These are phyloP conservation scores for Piper longum DNA, from an alignment of 164 flowering plant species.

Conservation along the genomic window DNA sequence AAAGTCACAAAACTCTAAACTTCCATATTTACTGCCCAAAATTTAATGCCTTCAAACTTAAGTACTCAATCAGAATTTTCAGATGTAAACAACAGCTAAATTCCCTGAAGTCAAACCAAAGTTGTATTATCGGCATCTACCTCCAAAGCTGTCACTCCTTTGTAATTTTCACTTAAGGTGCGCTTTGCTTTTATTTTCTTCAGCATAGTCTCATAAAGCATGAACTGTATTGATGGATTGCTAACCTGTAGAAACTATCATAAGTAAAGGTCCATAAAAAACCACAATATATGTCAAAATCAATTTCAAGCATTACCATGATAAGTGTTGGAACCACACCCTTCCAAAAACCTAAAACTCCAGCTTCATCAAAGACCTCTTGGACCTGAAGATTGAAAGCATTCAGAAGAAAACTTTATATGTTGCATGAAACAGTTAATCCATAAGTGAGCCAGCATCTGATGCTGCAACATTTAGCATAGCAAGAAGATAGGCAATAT, in stretches of 20 bases:
- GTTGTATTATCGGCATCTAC: conserved; percentile 17
- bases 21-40: background rate
- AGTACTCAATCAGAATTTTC: too few relatives aligned
- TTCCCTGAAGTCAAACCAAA: background rate
- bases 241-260: conserved; percentile 46
- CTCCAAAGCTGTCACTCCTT: conserved; percentile 71
- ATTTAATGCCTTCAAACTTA: background rate
- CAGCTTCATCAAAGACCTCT: conserved; percentile 83
- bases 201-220: conserved; percentile 89
- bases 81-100: too few relatives aligned
- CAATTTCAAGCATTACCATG: conserved; percentile 44
- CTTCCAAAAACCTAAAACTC: conserved; percentile 83
- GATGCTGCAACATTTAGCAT: background rate
- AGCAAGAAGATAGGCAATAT: background rate
- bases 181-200: conserved; percentile 70
- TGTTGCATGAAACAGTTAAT: background rate
- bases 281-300: too few relatives aligned
- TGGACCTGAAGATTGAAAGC: conserved; percentile 40
- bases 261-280: too few relatives aligned
- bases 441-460: background rate
- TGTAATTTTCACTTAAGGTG: conserved; percentile 24
- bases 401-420: background rate
- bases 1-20: background rate
- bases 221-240: conserved; percentile 91
- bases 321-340: conserved; percentile 90